A percentile compares a stretch with the other conserved stretches of the same genome.
These are phyloP conservation scores for Phaffomyces antillensis DNA, from an alignment of 805 yeast genomes.

Conservation along the genomic window DNA sequence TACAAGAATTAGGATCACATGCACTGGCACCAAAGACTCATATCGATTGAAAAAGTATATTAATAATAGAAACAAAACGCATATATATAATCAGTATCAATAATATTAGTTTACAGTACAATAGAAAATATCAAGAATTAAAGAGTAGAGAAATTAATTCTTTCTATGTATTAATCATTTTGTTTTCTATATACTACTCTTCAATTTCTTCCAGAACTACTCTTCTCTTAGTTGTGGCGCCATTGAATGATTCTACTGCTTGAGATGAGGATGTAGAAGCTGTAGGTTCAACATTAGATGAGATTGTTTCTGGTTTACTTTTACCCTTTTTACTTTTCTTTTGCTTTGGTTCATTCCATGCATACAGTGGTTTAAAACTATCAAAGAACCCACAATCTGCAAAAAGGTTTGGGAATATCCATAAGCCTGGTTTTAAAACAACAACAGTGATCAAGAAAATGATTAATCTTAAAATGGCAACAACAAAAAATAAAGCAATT, in stretches of 20 bases:
- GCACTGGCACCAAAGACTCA: slow-evolving; percentile 11
- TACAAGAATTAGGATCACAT: slow-evolving; percentile 51
- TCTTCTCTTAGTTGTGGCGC: slow-evolving; percentile 15
- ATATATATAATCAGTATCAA: neutral
- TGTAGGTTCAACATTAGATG: neutral
- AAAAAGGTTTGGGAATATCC: slow-evolving; percentile 94
- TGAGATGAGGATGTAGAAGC: slow-evolving; percentile 1
- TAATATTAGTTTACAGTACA: too few relatives aligned
- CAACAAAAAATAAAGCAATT: slow-evolving; percentile 63
- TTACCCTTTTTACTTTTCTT: slow-evolving; percentile 15
- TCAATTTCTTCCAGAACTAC: slow-evolving; percentile 27
- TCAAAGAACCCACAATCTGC: slow-evolving; percentile 93
- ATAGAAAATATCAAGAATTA: too few relatives aligned
- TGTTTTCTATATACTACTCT: slow-evolving; percentile 4
- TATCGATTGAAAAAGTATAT: neutral
- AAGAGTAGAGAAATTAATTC: too few relatives aligned
- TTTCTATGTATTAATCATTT: neutral
- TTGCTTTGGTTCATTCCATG: slow-evolving; percentile 27
- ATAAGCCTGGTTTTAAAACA: slow-evolving; percentile 65
- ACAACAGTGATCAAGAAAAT: slow-evolving; percentile 55
- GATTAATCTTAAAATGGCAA: slow-evolving; percentile 75
- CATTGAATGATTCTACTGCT: slow-evolving; percentile 3
- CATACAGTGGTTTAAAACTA: slow-evolving; percentile 85
- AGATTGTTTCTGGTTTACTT: neutral
- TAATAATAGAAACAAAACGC: neutral